A percentile compares a stretch with the other conserved stretches of the same genome.
phyloP scores from a whole-genome alignment of 495 filamentous ascomycete species.

The Tetracladium marchalianum region DNA sequence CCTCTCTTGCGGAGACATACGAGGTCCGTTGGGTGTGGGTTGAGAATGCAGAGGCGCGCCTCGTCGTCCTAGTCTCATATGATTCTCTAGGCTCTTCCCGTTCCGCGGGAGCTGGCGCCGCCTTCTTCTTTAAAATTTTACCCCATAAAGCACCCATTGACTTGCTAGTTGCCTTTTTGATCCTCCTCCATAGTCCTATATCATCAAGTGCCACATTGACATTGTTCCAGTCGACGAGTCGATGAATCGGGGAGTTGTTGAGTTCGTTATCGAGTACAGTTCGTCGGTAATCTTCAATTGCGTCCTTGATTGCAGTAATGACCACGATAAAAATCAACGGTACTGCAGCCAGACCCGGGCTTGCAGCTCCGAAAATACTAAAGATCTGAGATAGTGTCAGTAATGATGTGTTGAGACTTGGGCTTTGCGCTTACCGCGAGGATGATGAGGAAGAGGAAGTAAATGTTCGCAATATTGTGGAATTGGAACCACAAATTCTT shows the following conservation, averaged over 20 bases:
- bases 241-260: conserved; percentile 93
- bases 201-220: conserved; percentile 87
- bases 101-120: conserved; percentile 30
- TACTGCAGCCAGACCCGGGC: conserved; percentile 82
- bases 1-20: conserved; percentile 40
- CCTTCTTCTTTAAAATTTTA: conserved; percentile 37
- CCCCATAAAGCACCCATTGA: conserved; percentile 48
- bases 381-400: conserved; percentile 62
- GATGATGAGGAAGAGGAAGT: conserved; percentile 95
- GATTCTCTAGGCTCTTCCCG: conserved; percentile 53
- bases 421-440: conserved; percentile 56
- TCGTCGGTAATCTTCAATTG: conserved; percentile 93
- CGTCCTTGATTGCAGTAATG: conserved; percentile 89
- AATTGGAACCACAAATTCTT: conserved; percentile 98
- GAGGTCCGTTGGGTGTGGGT: conserved; percentile 48
- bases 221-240: conserved; percentile 80
- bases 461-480: conserved; percentile 97
- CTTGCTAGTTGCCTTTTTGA: conserved; percentile 83
- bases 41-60: conserved; percentile 49
- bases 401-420: background rate
- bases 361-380: conserved; percentile 85
- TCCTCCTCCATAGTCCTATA: conserved; percentile 73
- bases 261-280: conserved; percentile 88
- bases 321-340: conserved; percentile 92
- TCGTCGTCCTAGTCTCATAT: conserved; percentile 48